These are phyloP conservation scores for Hyaloperonospora arabidopsidis DNA, from an alignment of 352 stramenopile genomes.

Conservation along the genomic window DNA sequence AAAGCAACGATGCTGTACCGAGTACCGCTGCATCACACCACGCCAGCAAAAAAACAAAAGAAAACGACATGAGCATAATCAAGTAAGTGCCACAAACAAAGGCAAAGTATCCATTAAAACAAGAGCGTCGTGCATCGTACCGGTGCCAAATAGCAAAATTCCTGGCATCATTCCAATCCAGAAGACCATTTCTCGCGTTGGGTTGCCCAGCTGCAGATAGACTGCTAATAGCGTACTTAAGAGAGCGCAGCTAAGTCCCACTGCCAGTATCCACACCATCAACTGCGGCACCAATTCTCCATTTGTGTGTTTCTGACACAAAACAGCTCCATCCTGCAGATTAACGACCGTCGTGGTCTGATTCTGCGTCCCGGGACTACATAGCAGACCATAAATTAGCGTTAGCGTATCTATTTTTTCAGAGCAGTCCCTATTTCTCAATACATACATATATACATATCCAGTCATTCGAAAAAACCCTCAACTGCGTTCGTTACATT, in stretches of 20 bases:
- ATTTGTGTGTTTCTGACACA: constrained; percentile 31
- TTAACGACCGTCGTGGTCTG: constrained; percentile 21
- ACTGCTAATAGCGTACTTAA: constrained; percentile 39
- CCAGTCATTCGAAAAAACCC: neutral
- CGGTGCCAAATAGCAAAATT: constrained; percentile 39
- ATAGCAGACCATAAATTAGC: neutral
- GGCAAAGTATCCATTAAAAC: neutral
- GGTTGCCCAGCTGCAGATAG: constrained; percentile 60
- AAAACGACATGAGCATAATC: neutral
- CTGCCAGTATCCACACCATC: constrained; percentile 39
- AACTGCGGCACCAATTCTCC: constrained; percentile 25
- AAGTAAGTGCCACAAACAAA: no score
- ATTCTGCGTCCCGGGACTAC: constrained; percentile 23
- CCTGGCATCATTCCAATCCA: constrained; percentile 49
- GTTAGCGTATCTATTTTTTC: neutral
- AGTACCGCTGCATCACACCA: constrained; percentile 34
- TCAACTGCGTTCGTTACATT: constrained; percentile 8
- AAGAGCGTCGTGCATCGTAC: constrained; percentile 11
- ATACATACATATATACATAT: no score
- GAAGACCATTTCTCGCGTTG: constrained; percentile 52
- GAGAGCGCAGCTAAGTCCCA: constrained; percentile 37
- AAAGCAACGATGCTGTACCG: constrained; percentile 30
- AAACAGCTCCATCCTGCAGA: constrained; percentile 25
- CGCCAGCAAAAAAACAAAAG: constrained; percentile 7
- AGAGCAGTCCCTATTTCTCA: no score